Base-by-base conservation (phyloP, 2,329 filamentous ascomycete species). In the Esteya vermicola region DNA sequence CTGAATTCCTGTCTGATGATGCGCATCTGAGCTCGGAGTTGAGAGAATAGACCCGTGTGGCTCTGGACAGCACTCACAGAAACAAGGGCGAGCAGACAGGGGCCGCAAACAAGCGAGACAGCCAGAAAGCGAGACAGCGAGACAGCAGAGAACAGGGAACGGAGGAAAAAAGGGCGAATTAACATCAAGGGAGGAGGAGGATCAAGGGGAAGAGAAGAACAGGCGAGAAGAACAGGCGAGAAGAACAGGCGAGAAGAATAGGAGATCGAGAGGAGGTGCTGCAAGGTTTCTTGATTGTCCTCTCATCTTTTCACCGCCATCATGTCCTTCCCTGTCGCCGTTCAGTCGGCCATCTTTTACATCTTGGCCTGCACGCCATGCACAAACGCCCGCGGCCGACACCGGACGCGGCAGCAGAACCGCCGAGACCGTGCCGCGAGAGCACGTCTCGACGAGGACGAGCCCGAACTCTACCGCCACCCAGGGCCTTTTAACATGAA, bases 401-500 rank as follows among this genome's bases (percentile, higher is more conserved):
- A 80, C 50, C 81, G 80, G 57, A 71, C 80, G 43, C 79, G 75
- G 57, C 72, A 74, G 49, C 70, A 84, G 55, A 82, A 83, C 37
- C 76, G 75, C 53, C 71, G 70, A 51, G 77, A 81, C 45, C 70
- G 78, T 42, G 65, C 72, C 49, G 73, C 81, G 48, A 79, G 81
- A 55, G 68, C 70, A 34, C 72, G 67, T 43, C 59, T 78, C 43
- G 72, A 81, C 49, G 70, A 70, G 40, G 75, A 85, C 47, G 75
- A 86, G 54, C 83, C 84, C 0, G 75, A 73, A 31, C 59, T 76
- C 10, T 91, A 93, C 57, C 70, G 76, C 38, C 86, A 95, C 52
- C 86, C 81, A 2, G 75, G 77, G 33, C 83, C 85, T 1, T 91
- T 85, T 51, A 80, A 78, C 52, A 93, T 85, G 22, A 95, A 95